phyloP scores from a whole-genome alignment of 805 yeast species.

The Candida montana region DNA sequence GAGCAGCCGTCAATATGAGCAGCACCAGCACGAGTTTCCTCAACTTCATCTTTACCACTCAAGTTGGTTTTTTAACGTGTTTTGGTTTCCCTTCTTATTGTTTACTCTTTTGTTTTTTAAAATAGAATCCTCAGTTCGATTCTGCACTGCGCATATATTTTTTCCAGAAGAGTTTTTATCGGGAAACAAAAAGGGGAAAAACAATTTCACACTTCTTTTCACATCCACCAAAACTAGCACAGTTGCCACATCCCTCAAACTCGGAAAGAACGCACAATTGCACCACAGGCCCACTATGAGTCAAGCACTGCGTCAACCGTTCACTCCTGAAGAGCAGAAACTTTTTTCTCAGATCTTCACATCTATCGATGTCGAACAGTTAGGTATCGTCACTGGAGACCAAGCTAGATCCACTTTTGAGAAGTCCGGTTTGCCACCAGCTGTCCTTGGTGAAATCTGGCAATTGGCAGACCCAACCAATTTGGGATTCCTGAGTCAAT shows the following conservation, averaged over 20 bases:
- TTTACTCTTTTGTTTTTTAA: too few relatives aligned
- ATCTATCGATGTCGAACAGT: conserved; percentile 68
- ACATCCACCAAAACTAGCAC: neutral
- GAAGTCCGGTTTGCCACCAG: conserved; percentile 76
- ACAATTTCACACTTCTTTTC: too few relatives aligned
- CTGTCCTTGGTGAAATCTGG: conserved; percentile 87
- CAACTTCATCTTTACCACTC: conserved; percentile 20
- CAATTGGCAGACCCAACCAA: conserved; percentile 86
- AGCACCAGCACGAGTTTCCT: conserved; percentile 29
- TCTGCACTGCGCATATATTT: too few relatives aligned
- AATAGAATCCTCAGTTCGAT: too few relatives aligned
- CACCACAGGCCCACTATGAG: too few relatives aligned
- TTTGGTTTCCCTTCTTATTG: too few relatives aligned
- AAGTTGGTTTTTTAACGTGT: too few relatives aligned
- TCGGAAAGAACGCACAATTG: too few relatives aligned
- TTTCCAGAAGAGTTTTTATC: too few relatives aligned
- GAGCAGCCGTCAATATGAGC: conserved; percentile 24
- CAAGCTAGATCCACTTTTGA: conserved; percentile 79
- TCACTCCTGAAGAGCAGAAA: conserved; percentile 69
- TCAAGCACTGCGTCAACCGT: conserved; percentile 27
- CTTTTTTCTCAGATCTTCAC: conserved; percentile 72
- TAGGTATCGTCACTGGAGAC: conserved; percentile 85
- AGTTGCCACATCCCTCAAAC: neutral
- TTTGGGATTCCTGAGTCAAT: conserved; percentile 75
- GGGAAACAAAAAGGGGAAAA: neutral